These are phyloP conservation scores for Dipteronia dyeriana DNA, from an alignment of 345 rosid species.

Conservation along the genomic window DNA sequence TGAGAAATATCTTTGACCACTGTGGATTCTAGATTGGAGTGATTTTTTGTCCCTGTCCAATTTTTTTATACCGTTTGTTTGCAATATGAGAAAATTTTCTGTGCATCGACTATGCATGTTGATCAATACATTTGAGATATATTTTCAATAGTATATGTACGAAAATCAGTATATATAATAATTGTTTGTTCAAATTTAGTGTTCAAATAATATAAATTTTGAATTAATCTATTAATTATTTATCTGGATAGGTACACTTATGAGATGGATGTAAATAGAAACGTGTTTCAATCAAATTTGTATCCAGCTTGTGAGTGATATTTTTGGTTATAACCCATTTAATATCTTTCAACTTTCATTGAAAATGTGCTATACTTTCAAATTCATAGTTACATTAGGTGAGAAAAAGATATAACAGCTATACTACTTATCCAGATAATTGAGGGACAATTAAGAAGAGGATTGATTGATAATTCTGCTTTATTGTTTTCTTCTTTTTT, in stretches of 20 bases:
- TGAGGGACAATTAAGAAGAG: background rate
- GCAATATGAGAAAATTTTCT: too few relatives aligned
- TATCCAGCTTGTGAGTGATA: background rate
- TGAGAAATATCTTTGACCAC: background rate
- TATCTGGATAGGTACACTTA: background rate
- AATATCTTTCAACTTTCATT: background rate
- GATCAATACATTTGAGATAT: too few relatives aligned
- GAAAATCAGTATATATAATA: too few relatives aligned
- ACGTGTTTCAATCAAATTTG: too few relatives aligned
- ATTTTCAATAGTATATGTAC: too few relatives aligned
- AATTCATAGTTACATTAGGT: background rate
- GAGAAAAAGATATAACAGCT: background rate
- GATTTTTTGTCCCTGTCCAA: background rate
- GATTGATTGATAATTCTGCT: constrained; percentile 10
- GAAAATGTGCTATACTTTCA: background rate
- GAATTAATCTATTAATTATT: too few relatives aligned
- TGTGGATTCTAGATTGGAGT: background rate
- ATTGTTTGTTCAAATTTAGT: too few relatives aligned
- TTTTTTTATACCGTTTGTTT: background rate
- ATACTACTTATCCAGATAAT: background rate
- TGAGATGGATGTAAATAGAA: background rate
- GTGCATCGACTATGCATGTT: too few relatives aligned
- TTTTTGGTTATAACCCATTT: background rate
- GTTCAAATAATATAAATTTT: too few relatives aligned
- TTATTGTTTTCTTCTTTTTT: background rate